phyloP scores from a whole-genome alignment of 176 grass and related monocot genomes.

The Aegilops longissima region DNA sequence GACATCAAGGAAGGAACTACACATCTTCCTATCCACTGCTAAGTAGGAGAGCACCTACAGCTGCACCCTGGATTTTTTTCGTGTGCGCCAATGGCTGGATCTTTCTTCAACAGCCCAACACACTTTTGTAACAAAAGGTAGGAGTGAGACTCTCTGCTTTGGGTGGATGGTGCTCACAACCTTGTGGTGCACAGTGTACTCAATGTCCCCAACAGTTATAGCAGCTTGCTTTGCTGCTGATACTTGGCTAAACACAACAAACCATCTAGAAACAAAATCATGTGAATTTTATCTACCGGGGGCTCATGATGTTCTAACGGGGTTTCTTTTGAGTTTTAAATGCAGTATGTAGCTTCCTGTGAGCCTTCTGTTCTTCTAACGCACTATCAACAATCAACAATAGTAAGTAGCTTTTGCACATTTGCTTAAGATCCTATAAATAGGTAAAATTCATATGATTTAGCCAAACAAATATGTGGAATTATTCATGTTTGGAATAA shows the following conservation, averaged over 20 bases:
- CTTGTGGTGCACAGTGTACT: neutral
- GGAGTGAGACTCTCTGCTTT: neutral
- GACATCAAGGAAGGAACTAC: slow-evolving; percentile 8
- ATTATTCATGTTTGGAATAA: slow-evolving; percentile 1
- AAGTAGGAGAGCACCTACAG: slow-evolving; percentile 2
- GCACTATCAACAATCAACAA: neutral
- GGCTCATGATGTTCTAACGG: neutral
- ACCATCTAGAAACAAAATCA: neutral
- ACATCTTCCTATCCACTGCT: neutral
- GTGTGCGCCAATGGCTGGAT: neutral
- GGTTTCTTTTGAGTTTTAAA: neutral
- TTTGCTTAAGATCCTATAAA: neutral
- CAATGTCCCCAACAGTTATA: neutral
- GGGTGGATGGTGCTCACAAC: neutral
- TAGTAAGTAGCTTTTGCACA: neutral
- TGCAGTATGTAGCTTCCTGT: neutral
- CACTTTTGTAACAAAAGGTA: neutral
- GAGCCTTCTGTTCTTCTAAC: neutral
- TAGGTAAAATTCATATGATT: neutral
- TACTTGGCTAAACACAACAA: neutral
- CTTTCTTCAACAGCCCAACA: neutral
- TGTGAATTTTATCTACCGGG: neutral
- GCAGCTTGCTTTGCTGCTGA: neutral
- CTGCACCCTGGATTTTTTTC: neutral
- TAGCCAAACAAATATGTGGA: neutral